Percentiles rank a stretch among this genome's conserved stretches.
Evolutionary conservation across 176 grass and related monocot species (phyloP).

Genomic region (Bolboschoenus planiculmis): DNA sequence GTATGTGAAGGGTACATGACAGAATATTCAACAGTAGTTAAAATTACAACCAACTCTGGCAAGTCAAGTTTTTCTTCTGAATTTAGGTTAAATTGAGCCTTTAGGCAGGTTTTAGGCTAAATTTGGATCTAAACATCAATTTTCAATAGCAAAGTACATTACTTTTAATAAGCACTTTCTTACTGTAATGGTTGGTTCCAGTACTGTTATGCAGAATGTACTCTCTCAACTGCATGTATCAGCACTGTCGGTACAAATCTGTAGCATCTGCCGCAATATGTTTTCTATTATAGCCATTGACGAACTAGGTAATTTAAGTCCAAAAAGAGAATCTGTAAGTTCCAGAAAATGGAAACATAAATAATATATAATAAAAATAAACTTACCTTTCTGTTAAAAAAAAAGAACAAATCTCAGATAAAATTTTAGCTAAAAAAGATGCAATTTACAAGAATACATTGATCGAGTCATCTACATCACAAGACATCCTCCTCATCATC

Average conservation of each 20-base stretch:
- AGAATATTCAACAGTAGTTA: background rate
- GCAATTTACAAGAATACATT: conserved; percentile 3
- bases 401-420: background rate
- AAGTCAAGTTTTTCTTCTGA: background rate
- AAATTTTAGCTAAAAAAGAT: background rate
- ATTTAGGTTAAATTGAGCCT: background rate
- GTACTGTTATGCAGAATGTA: background rate
- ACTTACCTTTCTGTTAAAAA: too few species aligned
- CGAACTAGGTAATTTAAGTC: background rate
- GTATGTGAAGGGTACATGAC: background rate
- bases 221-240: background rate
- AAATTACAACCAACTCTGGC: background rate
- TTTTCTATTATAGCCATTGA: background rate
- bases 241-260: background rate
- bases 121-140: background rate
- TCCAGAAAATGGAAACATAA: background rate
- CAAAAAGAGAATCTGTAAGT: background rate
- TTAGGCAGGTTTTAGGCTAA: background rate
- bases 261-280: background rate
- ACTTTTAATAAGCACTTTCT: background rate
- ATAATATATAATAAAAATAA: background rate
- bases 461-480: conserved; percentile 24
- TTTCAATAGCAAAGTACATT: background rate
- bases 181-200: background rate
- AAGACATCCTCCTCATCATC: conserved; percentile 30